Base-by-base conservation (phyloP, 306 rosid genomes). In the Vicia villosa region DNA sequence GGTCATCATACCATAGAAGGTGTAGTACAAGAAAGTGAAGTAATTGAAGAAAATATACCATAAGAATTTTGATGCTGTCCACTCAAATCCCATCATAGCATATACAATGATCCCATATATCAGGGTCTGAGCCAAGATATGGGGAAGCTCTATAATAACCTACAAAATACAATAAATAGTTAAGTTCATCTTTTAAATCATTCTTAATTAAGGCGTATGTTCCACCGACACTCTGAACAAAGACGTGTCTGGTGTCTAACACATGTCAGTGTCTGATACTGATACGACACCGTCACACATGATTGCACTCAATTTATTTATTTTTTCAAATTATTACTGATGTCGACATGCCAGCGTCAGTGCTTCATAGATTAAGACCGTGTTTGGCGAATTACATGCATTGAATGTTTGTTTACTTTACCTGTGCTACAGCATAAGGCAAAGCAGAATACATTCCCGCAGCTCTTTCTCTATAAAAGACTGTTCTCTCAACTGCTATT, bases 1-100 rank as follows among this genome's bases (percentile, higher is more conserved):
- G 36, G 88, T 77, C 96, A 92, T 84, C 98, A 92, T 89, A 36
- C 98, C 96, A 28, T 89, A 92, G 79, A 82, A 87, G 58, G 91
- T 79, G 84, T 47, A 86, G 81, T 87, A 92, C 65, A 86, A 57
- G 50, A 86, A 78, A 37, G 95, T 87, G 89, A 87, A 92, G 84
- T 62, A 86, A 86, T 72, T 83, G 88, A 92, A 84, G 84, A 89
- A 92, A 47, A 92, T 76, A 64, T 74, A 92, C 92, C 92, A 87
- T 3, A 89, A 67, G 86, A 92, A 81, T 86, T 92, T 92, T 83
- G 82, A 17, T 50, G 72, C 17, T 34, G 76, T 77, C 98, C 96
- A 86, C 3, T 89, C 85, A 15, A 89, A 62, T 56, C 96, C 98
- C 56, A 88, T 87, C 98, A 89, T 86, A 15, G 89, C 56, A 77